A percentile compares a stretch with the other conserved stretches of the same genome.
phyloP scores from a whole-genome alignment of 202 grass and related monocot species.

The Hordeum pubiflorum region DNA sequence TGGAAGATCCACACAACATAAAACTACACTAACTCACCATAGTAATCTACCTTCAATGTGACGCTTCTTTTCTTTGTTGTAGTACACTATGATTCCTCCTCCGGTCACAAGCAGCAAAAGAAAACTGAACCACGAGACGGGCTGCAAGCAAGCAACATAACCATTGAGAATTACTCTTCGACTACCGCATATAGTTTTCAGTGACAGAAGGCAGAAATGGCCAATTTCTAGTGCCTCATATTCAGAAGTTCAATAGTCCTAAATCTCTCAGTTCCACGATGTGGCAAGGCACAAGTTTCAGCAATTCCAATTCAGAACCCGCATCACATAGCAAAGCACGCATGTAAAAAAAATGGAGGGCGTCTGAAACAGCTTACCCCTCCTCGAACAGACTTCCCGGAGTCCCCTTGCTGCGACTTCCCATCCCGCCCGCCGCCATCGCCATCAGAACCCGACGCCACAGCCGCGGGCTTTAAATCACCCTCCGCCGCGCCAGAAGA shows the following conservation, averaged over 20 bases:
- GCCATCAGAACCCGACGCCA: neutral
- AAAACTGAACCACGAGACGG: constrained; percentile 79
- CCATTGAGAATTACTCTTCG: neutral
- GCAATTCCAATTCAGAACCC: neutral
- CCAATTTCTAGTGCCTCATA: neutral
- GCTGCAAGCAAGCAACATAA: constrained; percentile 41
- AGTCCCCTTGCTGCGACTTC: constrained; percentile 20
- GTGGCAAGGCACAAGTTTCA: neutral
- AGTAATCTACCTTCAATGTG: constrained; percentile 95
- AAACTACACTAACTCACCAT: constrained; percentile 51
- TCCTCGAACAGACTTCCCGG: constrained; percentile 19
- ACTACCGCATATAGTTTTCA: neutral
- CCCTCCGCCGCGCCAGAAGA: neutral
- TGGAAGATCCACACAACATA: neutral
- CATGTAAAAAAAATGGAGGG: neutral
- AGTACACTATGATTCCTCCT: constrained; percentile 72
- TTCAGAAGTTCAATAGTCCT: neutral
- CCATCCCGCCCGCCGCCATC: neutral
- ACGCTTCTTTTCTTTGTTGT: constrained; percentile 71
- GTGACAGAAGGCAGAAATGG: neutral
- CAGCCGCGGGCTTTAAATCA: neutral
- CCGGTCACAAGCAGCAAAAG: constrained; percentile 76
- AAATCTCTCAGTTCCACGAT: neutral
- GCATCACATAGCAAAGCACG: neutral
- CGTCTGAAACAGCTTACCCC: constrained; percentile 13